Percentiles rank a stretch among this genome's conserved stretches.
phyloP scores from a whole-genome alignment of 257 asterid genomes.

The Fraxinus americana region DNA sequence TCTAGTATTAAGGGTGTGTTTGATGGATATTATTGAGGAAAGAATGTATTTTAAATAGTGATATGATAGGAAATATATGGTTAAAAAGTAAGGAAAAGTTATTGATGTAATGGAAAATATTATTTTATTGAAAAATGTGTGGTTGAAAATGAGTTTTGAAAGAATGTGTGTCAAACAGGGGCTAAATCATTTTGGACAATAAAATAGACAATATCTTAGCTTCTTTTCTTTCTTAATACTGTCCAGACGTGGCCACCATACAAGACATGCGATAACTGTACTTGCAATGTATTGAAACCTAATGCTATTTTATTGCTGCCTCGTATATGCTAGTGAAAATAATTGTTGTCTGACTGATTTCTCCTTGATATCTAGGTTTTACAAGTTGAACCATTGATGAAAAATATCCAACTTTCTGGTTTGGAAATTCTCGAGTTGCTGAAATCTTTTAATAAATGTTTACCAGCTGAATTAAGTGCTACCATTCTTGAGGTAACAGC shows the following conservation, averaged over 20 bases:
- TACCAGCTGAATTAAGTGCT: conserved; percentile 53
- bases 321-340: conserved; percentile 17
- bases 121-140: too few relatives aligned
- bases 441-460: conserved; percentile 52
- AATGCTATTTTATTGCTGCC: background rate
- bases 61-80: too few relatives aligned
- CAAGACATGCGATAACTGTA: background rate
- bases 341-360: conserved; percentile 19
- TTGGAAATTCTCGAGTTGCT: conserved; percentile 71
- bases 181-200: background rate
- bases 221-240: background rate
- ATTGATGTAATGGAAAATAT: too few relatives aligned
- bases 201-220: background rate
- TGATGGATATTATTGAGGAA: too few relatives aligned
- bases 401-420: conserved; percentile 47
- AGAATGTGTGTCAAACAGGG: too few relatives aligned
- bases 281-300: background rate
- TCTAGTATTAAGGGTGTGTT: background rate
- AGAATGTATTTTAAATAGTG: too few relatives aligned
- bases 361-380: conserved; percentile 56
- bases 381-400: conserved; percentile 66
- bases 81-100: too few relatives aligned
- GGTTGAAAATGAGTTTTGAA: too few relatives aligned
- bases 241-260: background rate
- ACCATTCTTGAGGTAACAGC: conserved; percentile 73